Base-by-base conservation (phyloP, 768 basidiomycete species). In the Inosperma sp. region DNA sequence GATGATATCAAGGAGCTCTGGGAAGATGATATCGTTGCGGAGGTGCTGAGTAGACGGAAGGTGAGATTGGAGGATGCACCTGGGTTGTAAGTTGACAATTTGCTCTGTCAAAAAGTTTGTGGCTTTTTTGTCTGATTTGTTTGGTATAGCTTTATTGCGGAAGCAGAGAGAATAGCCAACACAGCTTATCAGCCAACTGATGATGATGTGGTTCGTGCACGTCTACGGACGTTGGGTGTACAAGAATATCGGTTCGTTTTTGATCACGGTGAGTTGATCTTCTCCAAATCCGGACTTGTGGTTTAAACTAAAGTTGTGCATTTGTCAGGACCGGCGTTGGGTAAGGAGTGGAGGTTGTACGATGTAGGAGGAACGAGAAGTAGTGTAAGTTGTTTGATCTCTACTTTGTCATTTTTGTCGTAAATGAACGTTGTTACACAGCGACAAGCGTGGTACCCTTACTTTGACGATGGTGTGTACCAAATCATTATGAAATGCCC, bases 311-410 rank as follows among this genome's bases (percentile, higher is more conserved):
- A 21, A 26, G n/a, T 23, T 43, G n/a, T 49, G 56, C 4, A 14
- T 8, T 23, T 16, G n/a, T 45, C 46, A 84, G 84, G 80, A 23
- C 68, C 72, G 51, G 78, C 79, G 9, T 73, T 76, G 51, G 84
- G 82, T 2, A 80, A 74, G 51, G 87, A 89, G 62, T 90, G 88
- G 88, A 66, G 82, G 37, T 72, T 92, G 56, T 92, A 86, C 61
- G 88, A 92, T 61, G 86, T 91, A 23, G 88, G 88, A 27, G 88
- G 87, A 16, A 82, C 83, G 29, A 74, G 82, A 56, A 85, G 80
- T 47, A 78, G 73, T 54, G 86, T 87, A 56, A 66, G 82, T 62
- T 13, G 34, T 4, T n/a, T n/a, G n/a, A n/a, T 46, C 44, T 44
- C 41, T 49, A 23, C 50, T 29, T 34, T 31, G 39, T 42, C 27